A percentile compares a stretch with the other conserved stretches of the same genome.
Conservation (phyloP, 2,329 filamentous ascomycete genomes). For the Leptographium procerum region DNA sequence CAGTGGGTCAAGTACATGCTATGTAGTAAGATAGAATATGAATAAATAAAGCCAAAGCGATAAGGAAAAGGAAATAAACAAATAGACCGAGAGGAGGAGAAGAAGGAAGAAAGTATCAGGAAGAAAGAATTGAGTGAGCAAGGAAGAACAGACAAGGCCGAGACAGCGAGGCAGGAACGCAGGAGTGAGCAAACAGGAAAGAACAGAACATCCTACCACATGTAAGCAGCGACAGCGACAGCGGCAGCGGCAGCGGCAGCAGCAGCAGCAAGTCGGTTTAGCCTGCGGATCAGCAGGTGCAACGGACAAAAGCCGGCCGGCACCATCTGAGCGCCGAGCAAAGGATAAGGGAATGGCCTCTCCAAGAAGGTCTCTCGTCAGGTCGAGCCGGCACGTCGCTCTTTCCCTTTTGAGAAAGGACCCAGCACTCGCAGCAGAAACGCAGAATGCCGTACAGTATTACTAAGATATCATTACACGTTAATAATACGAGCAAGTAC, state of each 20-base stretch:
- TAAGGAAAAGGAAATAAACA: neutral
- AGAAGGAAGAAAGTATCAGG: neutral
- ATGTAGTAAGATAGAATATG: neutral
- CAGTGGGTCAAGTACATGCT: neutral
- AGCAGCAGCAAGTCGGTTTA: too few species aligned
- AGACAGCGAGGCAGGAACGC: neutral
- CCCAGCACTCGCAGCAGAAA: neutral
- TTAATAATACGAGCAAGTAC: neutral
- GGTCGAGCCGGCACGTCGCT: neutral
- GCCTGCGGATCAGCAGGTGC: neutral
- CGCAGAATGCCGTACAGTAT: neutral
- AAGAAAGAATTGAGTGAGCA: neutral
- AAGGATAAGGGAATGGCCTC: too few species aligned
- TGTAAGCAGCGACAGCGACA: neutral
- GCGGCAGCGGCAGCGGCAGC: too few species aligned
- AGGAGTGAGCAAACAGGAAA: neutral
- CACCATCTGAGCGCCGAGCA: neutral
- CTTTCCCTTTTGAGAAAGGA: neutral
- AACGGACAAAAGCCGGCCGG: neutral
- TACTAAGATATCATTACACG: neutral
- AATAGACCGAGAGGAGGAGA: neutral
- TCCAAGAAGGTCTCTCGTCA: neutral
- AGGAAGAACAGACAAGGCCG: neutral
- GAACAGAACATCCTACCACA: neutral
- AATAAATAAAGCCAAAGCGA: conserved; percentile 1